Base-by-base conservation (phyloP, 1,284 basidiomycete species). In the Malassezia nana region DNA sequence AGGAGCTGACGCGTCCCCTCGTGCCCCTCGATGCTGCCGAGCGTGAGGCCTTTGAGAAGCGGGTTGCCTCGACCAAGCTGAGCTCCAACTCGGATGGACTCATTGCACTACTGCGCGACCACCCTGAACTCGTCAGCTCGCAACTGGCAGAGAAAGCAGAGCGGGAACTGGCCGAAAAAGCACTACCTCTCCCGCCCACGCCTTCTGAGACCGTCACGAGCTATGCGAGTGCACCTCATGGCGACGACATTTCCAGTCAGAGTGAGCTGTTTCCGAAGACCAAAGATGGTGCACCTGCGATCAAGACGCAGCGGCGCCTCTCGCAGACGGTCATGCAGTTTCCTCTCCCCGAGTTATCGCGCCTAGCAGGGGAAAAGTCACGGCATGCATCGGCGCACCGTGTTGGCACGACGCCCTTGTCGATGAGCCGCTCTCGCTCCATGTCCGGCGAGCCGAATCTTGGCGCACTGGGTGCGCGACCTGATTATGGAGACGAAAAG, bases 401-500 rank as follows among this genome's bases (percentile, higher is more conserved):
- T 2, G 9, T 38, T 2, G 35, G 35, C 16, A 24, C 31, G 5
- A 42, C 26, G 22, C 15, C 35, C 7, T 8, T 18, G 6, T 24
- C 15, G 4, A 16, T 49, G n/a, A 24, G 13, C 8, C 56, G 29
- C 54, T 60, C 10, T 26, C 55, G 57, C 30, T 60, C 61, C 0
- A 59, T 59, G 18, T 26, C 60, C 5, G 52, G 50, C 4, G 60
- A 63, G 15, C 63, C 58, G 20, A 67, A 67, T 50, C 55, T 67
- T 12, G 67, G 67, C 31, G 63, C 63, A 22, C 55, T 59, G 87
- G 89, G 92, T 38, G 86, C 87, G 50, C 94, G 92, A 76, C 92
- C 94, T 4, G 94, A 98, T 73, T 96, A 96, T 67, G 92, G 89
- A 3, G 90, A 95, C 69, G 88, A 88, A 43, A 98, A 98, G 81